phyloP scores from a whole-genome alignment of 192 early-diverging fungal species.

The Backusella parvicylindrica region DNA sequence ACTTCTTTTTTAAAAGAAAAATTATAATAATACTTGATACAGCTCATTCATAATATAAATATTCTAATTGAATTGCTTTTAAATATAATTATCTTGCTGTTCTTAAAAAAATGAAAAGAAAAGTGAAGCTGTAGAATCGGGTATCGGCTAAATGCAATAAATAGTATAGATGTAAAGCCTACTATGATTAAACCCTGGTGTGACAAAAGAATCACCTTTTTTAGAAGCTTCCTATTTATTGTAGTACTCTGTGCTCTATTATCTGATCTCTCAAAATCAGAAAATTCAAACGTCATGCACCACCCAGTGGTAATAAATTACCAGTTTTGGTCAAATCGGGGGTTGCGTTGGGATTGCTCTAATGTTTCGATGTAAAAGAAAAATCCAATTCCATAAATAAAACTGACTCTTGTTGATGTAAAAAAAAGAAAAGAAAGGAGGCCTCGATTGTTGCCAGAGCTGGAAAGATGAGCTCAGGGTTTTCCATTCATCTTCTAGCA shows the following conservation, averaged over 20 bases:
- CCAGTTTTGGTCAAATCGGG: too few relatives aligned
- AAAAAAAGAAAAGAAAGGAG: too few relatives aligned
- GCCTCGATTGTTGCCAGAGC: too few relatives aligned
- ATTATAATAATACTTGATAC: neutral
- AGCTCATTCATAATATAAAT: neutral
- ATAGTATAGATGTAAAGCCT: neutral
- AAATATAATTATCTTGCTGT: neutral
- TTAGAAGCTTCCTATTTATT: neutral
- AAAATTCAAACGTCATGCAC: neutral
- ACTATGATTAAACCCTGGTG: neutral
- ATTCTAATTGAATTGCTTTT: neutral
- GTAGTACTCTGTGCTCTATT: neutral
- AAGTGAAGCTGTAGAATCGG: neutral
- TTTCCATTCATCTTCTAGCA: too few relatives aligned
- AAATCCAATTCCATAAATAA: too few relatives aligned
- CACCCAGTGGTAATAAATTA: neutral
- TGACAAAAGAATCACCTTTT: neutral
- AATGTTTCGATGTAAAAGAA: too few relatives aligned
- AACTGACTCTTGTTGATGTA: too few relatives aligned
- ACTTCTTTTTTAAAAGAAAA: too few relatives aligned
- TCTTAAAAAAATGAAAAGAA: too few relatives aligned
- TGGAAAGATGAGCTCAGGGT: too few relatives aligned
- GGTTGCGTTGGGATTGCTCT: too few relatives aligned
- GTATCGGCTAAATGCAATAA: neutral
- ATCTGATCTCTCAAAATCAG: neutral